These are phyloP conservation scores for Chondrus crispus DNA, from an alignment of 23 red algal genomes.

Conservation along the genomic window DNA sequence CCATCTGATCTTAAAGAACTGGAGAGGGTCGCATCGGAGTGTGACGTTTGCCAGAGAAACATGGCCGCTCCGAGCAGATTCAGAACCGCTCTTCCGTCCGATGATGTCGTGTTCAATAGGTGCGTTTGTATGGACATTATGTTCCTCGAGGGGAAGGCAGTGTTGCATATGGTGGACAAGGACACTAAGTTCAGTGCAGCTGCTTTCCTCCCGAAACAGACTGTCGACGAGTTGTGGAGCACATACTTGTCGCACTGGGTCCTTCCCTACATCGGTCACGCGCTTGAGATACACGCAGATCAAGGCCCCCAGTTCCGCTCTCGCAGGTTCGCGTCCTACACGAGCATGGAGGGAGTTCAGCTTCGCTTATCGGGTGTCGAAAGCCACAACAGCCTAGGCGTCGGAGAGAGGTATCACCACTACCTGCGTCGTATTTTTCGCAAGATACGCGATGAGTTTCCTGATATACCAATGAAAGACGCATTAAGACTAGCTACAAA, in stretches of 20 bases:
- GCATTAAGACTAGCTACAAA: background rate
- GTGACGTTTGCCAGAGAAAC: constrained; percentile 12
- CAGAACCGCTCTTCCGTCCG: background rate
- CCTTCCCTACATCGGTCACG: background rate
- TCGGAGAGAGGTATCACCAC: background rate
- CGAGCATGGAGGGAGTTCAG: background rate
- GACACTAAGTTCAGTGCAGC: constrained; percentile 12
- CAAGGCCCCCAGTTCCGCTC: background rate
- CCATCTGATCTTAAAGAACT: background rate
- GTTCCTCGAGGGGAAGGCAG: background rate
- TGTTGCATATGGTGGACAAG: background rate
- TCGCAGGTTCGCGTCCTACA: background rate
- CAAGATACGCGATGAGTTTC: background rate
- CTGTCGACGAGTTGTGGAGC: background rate
- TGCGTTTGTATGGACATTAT: background rate
- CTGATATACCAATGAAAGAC: background rate
- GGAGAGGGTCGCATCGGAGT: background rate
- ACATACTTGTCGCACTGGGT: background rate
- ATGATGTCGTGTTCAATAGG: constrained; percentile 12
- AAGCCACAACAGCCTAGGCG: background rate
- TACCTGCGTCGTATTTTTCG: background rate
- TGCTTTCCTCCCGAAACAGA: background rate
- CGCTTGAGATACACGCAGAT: background rate
- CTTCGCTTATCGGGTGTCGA: constrained; percentile 4
- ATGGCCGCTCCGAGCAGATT: background rate